Percentiles rank a stretch among this genome's conserved stretches.
These are phyloP conservation scores for Trichophyton equinum DNA, from an alignment of 2,329 filamentous ascomycete genomes.

Conservation along the genomic window DNA sequence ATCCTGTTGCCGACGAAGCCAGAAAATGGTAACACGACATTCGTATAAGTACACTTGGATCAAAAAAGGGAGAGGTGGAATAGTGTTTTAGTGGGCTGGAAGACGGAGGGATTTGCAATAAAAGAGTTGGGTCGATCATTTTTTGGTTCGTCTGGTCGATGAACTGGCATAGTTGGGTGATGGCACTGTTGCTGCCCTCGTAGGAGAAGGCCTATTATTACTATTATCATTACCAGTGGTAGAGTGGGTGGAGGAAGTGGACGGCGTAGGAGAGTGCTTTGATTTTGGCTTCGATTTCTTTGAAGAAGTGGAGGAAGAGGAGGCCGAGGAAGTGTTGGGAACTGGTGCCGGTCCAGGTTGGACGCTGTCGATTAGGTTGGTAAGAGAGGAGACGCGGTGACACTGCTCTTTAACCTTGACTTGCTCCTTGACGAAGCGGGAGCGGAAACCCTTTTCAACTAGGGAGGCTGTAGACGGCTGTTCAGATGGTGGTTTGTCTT, in stretches of 20 bases:
- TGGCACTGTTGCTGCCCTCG: background rate
- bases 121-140: background rate
- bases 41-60: background rate
- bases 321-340: background rate
- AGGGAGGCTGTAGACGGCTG: slow-evolving; percentile 15
- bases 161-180: background rate
- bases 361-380: slow-evolving; percentile 8
- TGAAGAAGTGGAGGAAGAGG: background rate
- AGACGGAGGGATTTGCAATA: background rate
- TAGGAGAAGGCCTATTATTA: background rate
- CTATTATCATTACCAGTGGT: slow-evolving; percentile 12
- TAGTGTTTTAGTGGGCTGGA: too few species aligned
- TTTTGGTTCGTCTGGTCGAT: background rate
- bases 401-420: slow-evolving; percentile 12
- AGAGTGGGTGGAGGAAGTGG: slow-evolving; percentile 16
- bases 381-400: slow-evolving; percentile 13
- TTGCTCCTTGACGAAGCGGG: slow-evolving; percentile 25
- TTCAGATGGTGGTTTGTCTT: background rate
- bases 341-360: slow-evolving; percentile 1
- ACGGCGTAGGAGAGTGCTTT: slow-evolving; percentile 4
- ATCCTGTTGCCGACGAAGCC: background rate
- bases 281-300: background rate
- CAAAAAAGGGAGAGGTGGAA: background rate
- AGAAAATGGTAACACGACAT: background rate
- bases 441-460: slow-evolving; percentile 28